Percentiles rank a stretch among this genome's conserved stretches.
Conservation (phyloP, 495 filamentous ascomycete species). For the Aspergillus sparsus region DNA sequence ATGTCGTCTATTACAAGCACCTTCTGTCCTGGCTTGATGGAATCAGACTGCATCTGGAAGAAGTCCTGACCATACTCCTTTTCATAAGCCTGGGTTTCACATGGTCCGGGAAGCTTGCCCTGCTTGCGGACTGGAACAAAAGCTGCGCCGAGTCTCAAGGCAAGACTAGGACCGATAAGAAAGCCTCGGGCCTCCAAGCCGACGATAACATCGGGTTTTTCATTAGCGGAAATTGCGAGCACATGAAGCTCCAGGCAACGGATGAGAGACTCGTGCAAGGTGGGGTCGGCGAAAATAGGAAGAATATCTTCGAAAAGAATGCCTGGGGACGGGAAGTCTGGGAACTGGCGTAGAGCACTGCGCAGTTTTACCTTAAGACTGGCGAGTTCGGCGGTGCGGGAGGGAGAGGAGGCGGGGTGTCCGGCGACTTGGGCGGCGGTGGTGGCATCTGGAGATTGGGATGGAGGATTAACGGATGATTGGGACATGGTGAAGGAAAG, state of each 20-base stretch:
- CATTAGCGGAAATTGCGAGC: conserved; percentile 47
- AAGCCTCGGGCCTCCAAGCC: conserved; percentile 95
- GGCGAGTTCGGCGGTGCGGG: conserved; percentile 86
- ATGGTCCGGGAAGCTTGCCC: conserved; percentile 93
- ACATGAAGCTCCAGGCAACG: conserved; percentile 87
- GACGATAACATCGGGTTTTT: conserved; percentile 84
- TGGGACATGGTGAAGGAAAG: conserved; percentile 58
- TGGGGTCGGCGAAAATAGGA: conserved; percentile 84
- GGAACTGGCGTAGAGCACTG: conserved; percentile 68
- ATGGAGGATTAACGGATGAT: conserved; percentile 36
- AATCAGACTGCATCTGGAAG: conserved; percentile 91
- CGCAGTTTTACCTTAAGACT: conserved; percentile 81
- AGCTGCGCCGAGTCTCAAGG: conserved; percentile 77
- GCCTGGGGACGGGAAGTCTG: conserved; percentile 91
- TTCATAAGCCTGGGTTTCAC: conserved; percentile 75
- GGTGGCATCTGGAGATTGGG: conserved; percentile 44
- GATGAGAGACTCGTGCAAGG: conserved; percentile 73
- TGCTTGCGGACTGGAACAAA: conserved; percentile 96
- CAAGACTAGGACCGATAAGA: conserved; percentile 89
- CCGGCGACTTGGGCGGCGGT: conserved; percentile 49
- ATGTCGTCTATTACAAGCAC: conserved; percentile 96
- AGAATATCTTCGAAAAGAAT: conserved; percentile 99
- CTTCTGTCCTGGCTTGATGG: conserved; percentile 81
- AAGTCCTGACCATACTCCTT: conserved; percentile 98
- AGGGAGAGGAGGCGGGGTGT: conserved; percentile 55